A percentile compares a stretch with the other conserved stretches of the same genome.
phyloP scores from a whole-genome alignment of 2,329 filamentous ascomycete species.

The Pseudogymnoascus sp. region DNA sequence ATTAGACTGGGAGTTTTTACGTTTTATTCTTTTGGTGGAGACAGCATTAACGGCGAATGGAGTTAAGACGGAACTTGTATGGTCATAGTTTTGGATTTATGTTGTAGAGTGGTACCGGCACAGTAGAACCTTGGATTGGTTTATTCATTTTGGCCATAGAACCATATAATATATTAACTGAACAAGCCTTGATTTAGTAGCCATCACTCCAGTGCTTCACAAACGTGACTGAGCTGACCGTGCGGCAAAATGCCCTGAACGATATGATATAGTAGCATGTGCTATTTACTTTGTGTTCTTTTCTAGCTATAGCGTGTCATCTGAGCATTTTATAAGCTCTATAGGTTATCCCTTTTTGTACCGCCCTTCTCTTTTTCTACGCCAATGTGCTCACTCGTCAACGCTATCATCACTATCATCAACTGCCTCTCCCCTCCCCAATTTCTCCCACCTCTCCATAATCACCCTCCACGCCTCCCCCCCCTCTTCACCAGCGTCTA shows the following conservation, averaged over 20 bases:
- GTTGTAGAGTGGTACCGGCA: background rate
- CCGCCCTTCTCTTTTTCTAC: background rate
- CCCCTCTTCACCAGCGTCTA: conserved; percentile 58
- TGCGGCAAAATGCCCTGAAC: background rate
- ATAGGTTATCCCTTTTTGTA: background rate
- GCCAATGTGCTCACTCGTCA: background rate
- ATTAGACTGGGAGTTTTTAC: background rate
- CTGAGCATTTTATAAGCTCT: background rate
- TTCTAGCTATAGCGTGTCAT: background rate
- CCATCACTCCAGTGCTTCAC: background rate
- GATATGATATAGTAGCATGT: background rate
- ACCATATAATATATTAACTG: background rate
- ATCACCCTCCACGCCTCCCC: conserved; percentile 76
- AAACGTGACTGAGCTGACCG: background rate
- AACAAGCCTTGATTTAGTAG: background rate
- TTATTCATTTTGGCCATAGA: background rate
- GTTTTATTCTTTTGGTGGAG: background rate
- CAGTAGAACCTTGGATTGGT: background rate
- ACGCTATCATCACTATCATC: conserved; percentile 26
- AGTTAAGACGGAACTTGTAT: background rate
- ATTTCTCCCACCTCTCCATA: conserved; percentile 63
- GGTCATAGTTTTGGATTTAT: background rate
- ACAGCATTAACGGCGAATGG: background rate
- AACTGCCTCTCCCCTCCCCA: conserved; percentile 33
- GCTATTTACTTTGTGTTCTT: background rate